phyloP scores from a whole-genome alignment of 805 yeast genomes.

The Pichia scutulata region DNA sequence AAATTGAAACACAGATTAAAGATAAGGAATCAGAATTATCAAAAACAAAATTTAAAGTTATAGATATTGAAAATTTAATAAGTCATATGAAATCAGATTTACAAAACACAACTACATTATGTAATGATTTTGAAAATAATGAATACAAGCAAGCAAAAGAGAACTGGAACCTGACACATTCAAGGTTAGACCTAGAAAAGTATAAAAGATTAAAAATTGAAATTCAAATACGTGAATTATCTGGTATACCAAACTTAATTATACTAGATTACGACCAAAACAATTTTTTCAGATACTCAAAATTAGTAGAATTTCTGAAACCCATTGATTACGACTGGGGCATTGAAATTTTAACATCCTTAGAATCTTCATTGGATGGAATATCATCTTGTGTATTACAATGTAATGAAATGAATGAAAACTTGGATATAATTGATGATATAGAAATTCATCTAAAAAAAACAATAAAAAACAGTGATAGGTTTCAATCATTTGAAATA shows the following conservation, averaged over 20 bases:
- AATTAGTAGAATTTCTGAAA: slow-evolving; percentile 2
- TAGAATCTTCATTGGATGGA: slow-evolving; percentile 7
- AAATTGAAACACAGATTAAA: neutral
- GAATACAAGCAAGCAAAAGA: slow-evolving; percentile 1
- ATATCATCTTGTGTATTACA: neutral
- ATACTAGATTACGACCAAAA: neutral
- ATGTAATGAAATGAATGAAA: neutral
- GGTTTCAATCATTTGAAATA: neutral
- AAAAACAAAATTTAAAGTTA: slow-evolving; percentile 5
- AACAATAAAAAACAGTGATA: neutral
- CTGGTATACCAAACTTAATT: slow-evolving; percentile 14
- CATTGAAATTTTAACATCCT: slow-evolving; percentile 1
- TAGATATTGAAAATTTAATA: slow-evolving; percentile 3
- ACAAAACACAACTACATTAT: neutral
- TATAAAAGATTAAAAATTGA: slow-evolving; percentile 19
- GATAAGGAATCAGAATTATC: neutral
- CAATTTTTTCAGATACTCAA: neutral
- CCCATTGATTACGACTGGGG: slow-evolving; percentile 1
- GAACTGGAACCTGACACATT: slow-evolving; percentile 1
- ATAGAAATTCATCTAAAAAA: neutral
- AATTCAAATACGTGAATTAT: slow-evolving; percentile 16
- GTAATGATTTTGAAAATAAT: slow-evolving; percentile 4
- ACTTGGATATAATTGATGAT: neutral
- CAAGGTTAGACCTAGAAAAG: slow-evolving; percentile 10
- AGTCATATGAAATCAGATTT: neutral